Evolutionary conservation across 2,329 filamentous ascomycete species (phyloP).

Genomic region (Sclerotinia subarctica): DNA sequence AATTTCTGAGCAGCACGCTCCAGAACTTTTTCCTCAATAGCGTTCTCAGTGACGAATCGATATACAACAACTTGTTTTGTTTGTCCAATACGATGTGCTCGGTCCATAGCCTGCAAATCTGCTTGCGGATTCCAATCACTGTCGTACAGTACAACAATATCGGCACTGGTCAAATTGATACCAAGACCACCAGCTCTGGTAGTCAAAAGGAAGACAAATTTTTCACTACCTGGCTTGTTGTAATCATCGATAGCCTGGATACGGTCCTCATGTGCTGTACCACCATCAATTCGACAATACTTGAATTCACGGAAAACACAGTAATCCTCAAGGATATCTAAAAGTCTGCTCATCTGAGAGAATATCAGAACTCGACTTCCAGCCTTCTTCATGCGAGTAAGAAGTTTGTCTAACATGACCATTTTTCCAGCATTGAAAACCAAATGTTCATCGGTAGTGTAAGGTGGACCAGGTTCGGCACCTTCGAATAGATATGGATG

Average conservation of each 20-base stretch:
- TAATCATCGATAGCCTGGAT: slow-evolving; percentile 98
- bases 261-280: slow-evolving; percentile 94
- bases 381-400: slow-evolving; percentile 77
- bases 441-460: slow-evolving; percentile 96
- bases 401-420: slow-evolving; percentile 89
- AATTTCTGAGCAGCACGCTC: slow-evolving; percentile 96
- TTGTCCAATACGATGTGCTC: slow-evolving; percentile 96
- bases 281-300: slow-evolving; percentile 96
- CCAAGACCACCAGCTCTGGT: slow-evolving; percentile 93
- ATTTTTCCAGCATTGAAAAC: slow-evolving; percentile 95
- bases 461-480: slow-evolving; percentile 93
- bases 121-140: slow-evolving; percentile 99
- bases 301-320: slow-evolving; percentile 93
- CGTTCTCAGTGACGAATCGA: slow-evolving; percentile 94
- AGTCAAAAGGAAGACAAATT: slow-evolving; percentile 93
- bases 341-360: slow-evolving; percentile 95
- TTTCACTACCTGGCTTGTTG: slow-evolving; percentile 92
- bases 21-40: slow-evolving; percentile 96
- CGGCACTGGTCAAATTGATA: slow-evolving; percentile 92
- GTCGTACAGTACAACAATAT: slow-evolving; percentile 95
- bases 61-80: slow-evolving; percentile 98
- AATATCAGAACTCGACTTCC: slow-evolving; percentile 97
- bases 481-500: slow-evolving; percentile 98
- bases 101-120: slow-evolving; percentile 97
- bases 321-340: slow-evolving; percentile 97